These are phyloP conservation scores for Cytospora schulzeri DNA, from an alignment of 2,329 filamentous ascomycete species.

Conservation along the genomic window DNA sequence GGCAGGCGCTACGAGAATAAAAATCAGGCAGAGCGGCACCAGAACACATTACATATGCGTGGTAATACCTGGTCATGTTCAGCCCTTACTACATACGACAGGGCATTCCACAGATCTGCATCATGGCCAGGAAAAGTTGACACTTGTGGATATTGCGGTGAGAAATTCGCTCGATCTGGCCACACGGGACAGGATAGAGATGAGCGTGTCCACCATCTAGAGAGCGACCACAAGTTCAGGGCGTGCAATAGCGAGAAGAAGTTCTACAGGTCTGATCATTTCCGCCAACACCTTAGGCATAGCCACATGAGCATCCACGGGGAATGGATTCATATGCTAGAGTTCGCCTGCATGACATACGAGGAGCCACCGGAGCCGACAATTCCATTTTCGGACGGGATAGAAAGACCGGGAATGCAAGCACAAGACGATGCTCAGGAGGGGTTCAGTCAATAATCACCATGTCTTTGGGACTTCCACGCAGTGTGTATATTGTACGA, in stretches of 20 bases:
- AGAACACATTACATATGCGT: constrained; percentile 90
- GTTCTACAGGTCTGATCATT: constrained; percentile 96
- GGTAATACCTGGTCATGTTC: constrained; percentile 97
- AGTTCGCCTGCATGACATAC: constrained; percentile 94
- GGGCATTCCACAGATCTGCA: constrained; percentile 84
- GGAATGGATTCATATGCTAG: constrained; percentile 98
- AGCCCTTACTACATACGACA: constrained; percentile 73
- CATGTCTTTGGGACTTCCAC: no score
- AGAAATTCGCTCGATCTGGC: constrained; percentile 71
- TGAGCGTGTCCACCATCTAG: constrained; percentile 80
- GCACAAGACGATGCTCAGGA: no score
- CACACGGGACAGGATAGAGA: constrained; percentile 88
- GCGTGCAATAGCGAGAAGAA: constrained; percentile 99
- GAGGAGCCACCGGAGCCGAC: constrained; percentile 75
- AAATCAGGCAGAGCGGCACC: constrained; percentile 94
- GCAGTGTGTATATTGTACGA: no score
- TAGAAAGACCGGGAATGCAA: no score
- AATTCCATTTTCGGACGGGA: no score
- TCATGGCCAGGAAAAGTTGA: constrained; percentile 69
- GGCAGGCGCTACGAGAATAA: constrained; percentile 98
- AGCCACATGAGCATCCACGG: constrained; percentile 94
- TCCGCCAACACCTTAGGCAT: constrained; percentile 96
- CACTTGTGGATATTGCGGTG: constrained; percentile 91
- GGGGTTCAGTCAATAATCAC: no score
- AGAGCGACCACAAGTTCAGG: constrained; percentile 90